Evolutionary conservation across 345 rosid species (phyloP).

Genomic region (Trapa bicornis): DNA sequence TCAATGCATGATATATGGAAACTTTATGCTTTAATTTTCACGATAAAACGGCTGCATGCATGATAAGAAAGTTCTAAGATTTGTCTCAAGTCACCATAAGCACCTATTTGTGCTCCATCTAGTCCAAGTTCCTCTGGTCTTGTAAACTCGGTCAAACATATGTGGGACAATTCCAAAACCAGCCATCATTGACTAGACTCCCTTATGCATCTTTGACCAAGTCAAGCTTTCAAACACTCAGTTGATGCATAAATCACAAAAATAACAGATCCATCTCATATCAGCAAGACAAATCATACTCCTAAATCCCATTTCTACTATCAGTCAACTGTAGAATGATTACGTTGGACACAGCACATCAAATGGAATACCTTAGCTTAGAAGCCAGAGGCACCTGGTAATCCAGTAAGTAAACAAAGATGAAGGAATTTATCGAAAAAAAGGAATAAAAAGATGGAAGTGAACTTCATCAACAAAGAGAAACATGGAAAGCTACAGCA

Average conservation of each 20-base stretch:
- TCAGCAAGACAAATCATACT: neutral
- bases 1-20: conserved; percentile 2
- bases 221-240: too few species aligned
- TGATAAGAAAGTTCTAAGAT: neutral
- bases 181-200: neutral
- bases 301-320: neutral
- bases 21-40: neutral
- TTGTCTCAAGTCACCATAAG: neutral
- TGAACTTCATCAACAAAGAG: neutral
- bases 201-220: neutral
- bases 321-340: neutral
- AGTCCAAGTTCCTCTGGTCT: neutral
- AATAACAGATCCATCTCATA: neutral
- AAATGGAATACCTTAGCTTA: neutral
- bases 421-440: neutral
- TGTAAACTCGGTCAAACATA: neutral
- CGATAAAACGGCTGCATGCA: neutral
- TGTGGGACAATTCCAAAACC: neutral
- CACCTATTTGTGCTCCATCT: neutral
- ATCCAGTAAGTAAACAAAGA: neutral
- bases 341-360: neutral
- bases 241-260: neutral
- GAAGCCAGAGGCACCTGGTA: neutral
- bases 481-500: neutral
- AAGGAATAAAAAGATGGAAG: neutral